A percentile compares a stretch with the other conserved stretches of the same genome.
phyloP scores from a whole-genome alignment of 441 rosid genomes.

The Macaranga tanarius region DNA sequence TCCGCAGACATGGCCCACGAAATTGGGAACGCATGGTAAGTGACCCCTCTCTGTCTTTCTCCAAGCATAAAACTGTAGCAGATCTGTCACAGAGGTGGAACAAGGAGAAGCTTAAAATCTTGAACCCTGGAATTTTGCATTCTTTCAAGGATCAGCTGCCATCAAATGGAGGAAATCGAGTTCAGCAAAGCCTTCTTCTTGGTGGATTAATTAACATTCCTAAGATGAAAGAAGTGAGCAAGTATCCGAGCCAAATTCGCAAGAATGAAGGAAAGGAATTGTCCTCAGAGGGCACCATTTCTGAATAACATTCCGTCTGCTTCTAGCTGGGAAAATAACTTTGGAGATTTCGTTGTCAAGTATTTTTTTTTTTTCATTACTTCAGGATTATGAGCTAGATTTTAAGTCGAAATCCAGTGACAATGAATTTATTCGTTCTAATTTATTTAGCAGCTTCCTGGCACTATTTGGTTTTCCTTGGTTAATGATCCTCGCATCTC shows the following conservation, averaged over 20 bases:
- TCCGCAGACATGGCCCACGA: constrained; percentile 85
- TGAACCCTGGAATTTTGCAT: constrained; percentile 40
- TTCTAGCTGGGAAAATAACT: too few relatives aligned
- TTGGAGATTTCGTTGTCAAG: too few relatives aligned
- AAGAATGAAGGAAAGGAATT: not conserved
- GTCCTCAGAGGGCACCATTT: constrained; percentile 16
- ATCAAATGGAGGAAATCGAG: not conserved
- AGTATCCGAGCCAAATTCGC: not conserved
- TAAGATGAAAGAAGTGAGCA: not conserved
- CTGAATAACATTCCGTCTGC: not conserved
- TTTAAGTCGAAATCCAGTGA: not conserved
- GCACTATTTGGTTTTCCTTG: not conserved
- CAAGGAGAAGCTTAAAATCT: constrained; percentile 63
- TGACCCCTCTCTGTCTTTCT: constrained; percentile 67
- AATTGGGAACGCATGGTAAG: constrained; percentile 77
- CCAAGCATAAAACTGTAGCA: constrained; percentile 49
- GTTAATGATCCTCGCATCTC: not conserved
- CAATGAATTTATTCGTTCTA: not conserved
- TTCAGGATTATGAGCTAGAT: not conserved
- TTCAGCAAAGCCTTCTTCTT: not conserved
- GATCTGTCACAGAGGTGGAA: constrained; percentile 73
- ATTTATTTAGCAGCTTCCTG: not conserved
- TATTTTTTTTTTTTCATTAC: not conserved
- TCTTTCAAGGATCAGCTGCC: not conserved
- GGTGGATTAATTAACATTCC: constrained; percentile 18